A percentile compares a stretch with the other conserved stretches of the same genome.
Conservation (phyloP, 371 early-diverging fungal species). For the Nematocida ausubeli region DNA sequence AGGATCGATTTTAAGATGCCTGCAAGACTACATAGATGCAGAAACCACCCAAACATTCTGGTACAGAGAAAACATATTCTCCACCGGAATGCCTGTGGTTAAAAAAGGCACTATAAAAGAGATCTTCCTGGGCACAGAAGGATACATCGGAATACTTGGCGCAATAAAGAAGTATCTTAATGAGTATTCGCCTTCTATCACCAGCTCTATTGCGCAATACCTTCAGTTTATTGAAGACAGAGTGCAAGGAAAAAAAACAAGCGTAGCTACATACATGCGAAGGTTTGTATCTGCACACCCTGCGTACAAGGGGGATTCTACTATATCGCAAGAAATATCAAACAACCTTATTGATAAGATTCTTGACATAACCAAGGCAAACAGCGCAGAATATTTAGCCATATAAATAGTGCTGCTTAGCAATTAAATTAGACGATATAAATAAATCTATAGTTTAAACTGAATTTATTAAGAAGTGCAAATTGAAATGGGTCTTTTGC, state of each 20-base stretch:
- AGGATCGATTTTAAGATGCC: not conserved
- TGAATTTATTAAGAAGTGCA: not conserved
- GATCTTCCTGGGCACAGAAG: slow-evolving; percentile 81
- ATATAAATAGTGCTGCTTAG: not conserved
- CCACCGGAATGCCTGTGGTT: slow-evolving; percentile 70
- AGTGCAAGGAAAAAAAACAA: slow-evolving; percentile 50
- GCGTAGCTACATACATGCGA: slow-evolving; percentile 75
- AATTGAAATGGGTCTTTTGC: not conserved
- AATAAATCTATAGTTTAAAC: not conserved
- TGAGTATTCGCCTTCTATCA: slow-evolving; percentile 71
- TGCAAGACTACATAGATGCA: not conserved
- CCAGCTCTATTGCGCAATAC: slow-evolving; percentile 36
- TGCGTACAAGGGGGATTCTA: slow-evolving; percentile 81
- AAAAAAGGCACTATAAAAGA: slow-evolving; percentile 79
- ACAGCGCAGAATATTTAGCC: slow-evolving; percentile 50
- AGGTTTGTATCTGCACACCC: slow-evolving; percentile 80
- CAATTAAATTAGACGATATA: no score
- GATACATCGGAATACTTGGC: slow-evolving; percentile 41
- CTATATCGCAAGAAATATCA: slow-evolving; percentile 75
- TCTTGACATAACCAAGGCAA: slow-evolving; percentile 35
- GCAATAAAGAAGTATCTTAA: slow-evolving; percentile 52
- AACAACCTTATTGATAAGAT: slow-evolving; percentile 73
- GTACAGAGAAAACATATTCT: slow-evolving; percentile 58
- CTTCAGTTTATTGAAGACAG: slow-evolving; percentile 74
- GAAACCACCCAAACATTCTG: slow-evolving; percentile 42